A percentile compares a stretch with the other conserved stretches of the same genome.
Conservation (phyloP, 2,329 filamentous ascomycete species). For the Cladosporium colombiae region DNA sequence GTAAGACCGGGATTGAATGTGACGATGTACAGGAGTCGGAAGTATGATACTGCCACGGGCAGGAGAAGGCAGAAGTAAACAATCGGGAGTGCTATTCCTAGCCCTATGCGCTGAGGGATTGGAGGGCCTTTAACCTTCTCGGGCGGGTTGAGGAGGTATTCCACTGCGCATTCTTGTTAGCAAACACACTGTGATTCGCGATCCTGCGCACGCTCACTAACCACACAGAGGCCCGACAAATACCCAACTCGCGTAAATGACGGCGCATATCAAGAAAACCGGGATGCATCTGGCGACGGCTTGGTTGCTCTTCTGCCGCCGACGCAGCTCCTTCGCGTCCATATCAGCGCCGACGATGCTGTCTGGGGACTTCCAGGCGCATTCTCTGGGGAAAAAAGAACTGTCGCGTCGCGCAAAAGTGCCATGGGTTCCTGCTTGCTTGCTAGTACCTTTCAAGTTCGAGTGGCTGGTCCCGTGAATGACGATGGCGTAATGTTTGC, state of each 20-base stretch:
- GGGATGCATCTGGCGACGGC: constrained; percentile 32
- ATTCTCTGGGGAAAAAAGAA: not conserved
- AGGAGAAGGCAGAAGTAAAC: constrained; percentile 73
- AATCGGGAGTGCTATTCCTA: constrained; percentile 69
- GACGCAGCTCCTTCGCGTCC: constrained; percentile 19
- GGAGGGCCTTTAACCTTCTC: constrained; percentile 18
- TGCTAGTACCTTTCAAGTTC: not conserved
- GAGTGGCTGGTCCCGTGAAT: not conserved
- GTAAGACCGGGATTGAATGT: constrained; percentile 72
- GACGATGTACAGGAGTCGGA: constrained; percentile 69
- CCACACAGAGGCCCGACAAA: constrained; percentile 33
- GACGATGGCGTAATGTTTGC: constrained; percentile 6
- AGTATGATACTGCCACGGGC: constrained; percentile 66
- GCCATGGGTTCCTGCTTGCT: not conserved
- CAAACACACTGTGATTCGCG: not conserved
- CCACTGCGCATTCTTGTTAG: constrained; percentile 52
- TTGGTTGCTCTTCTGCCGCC: constrained; percentile 20
- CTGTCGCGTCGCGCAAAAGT: not conserved
- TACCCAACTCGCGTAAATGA: constrained; percentile 35
- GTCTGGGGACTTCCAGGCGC: not conserved
- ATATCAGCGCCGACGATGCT: constrained; percentile 16
- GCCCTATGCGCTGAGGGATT: constrained; percentile 48
- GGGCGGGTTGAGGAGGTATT: constrained; percentile 65
- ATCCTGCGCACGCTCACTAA: constrained; percentile 4
- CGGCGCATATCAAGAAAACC: constrained; percentile 31